Percentiles rank a stretch among this genome's conserved stretches.
Evolutionary conservation across 1,139 yeast genomes (phyloP).

Genomic region (Saccharomyces hybrid): DNA sequence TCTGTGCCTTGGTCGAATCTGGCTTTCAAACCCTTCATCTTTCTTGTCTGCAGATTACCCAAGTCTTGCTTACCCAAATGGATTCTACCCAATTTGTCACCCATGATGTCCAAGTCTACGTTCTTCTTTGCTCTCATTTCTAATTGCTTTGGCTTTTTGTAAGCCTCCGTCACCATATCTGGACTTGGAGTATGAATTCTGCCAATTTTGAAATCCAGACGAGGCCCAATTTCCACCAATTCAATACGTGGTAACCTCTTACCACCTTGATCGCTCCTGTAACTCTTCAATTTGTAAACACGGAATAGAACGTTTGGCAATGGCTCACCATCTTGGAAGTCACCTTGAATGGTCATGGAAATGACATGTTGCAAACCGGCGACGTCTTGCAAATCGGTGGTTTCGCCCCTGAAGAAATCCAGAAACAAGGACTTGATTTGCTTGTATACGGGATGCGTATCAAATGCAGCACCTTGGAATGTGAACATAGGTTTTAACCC

Average conservation of each 20-base stretch:
- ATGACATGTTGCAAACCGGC: conserved; percentile 91
- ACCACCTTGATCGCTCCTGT: conserved; percentile 61
- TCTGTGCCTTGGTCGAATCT: conserved; percentile 65
- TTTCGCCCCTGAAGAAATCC: conserved; percentile 88
- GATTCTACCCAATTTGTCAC: conserved; percentile 94
- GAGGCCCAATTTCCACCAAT: conserved; percentile 91
- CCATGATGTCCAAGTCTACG: conserved; percentile 77
- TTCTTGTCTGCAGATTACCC: conserved; percentile 84
- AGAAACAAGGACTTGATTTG: conserved; percentile 82
- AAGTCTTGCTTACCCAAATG: conserved; percentile 96
- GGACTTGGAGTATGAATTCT: conserved; percentile 79
- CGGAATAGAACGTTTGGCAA: conserved; percentile 83
- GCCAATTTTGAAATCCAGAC: conserved; percentile 88
- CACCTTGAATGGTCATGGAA: conserved; percentile 70
- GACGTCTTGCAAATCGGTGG: conserved; percentile 78
- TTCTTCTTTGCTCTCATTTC: conserved; percentile 84
- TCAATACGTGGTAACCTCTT: conserved; percentile 83
- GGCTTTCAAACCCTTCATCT: conserved; percentile 95
- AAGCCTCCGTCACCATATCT: conserved; percentile 86
- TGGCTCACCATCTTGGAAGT: conserved; percentile 62
- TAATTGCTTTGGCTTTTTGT: conserved; percentile 71
- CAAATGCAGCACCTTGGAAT: conserved; percentile 89
- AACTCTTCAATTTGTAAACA: conserved; percentile 80
- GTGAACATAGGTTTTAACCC: conserved; percentile 94
- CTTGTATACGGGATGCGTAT: conserved; percentile 75